Conservation (phyloP, 2,329 filamentous ascomycete species). For the Cladosporium velox region DNA sequence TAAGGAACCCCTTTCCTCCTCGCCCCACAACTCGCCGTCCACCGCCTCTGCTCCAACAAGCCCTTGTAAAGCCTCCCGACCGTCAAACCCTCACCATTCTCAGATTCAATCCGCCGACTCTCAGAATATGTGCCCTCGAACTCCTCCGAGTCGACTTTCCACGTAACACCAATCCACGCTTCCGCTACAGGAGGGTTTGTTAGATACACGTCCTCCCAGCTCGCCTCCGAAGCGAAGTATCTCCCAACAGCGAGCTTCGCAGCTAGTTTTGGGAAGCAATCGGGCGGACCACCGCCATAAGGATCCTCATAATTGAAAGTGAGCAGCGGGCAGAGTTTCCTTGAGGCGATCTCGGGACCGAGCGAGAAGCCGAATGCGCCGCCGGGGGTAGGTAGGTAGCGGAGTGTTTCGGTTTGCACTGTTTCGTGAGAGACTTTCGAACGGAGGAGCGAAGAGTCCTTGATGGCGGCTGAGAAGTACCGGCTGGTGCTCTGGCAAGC, state of each 20-base stretch:
- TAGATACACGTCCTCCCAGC: not conserved
- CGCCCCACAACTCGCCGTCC: not conserved
- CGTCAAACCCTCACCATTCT: not conserved
- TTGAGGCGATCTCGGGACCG: not conserved
- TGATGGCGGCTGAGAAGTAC: not conserved
- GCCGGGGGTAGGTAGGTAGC: not conserved
- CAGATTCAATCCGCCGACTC: not conserved
- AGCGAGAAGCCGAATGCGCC: not conserved
- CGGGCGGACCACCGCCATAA: not conserved
- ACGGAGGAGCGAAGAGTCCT: not conserved
- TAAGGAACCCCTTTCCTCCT: not conserved
- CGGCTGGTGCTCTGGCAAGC: not conserved
- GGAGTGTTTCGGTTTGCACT: not conserved
- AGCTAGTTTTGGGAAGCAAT: not conserved
- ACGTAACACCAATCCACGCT: not conserved
- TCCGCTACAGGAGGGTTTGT: not conserved
- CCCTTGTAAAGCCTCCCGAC: not conserved
- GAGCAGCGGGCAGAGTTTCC: not conserved
- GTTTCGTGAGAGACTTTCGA: not conserved
- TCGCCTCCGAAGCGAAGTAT: not conserved
- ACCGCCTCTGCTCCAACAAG: not conserved
- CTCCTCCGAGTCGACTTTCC: not conserved
- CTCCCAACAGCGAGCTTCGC: not conserved
- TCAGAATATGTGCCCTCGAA: not conserved
- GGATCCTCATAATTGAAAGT: not conserved